These are phyloP conservation scores for Chytriomyces hyalinus DNA, from an alignment of 192 early-diverging fungal genomes.

Conservation along the genomic window DNA sequence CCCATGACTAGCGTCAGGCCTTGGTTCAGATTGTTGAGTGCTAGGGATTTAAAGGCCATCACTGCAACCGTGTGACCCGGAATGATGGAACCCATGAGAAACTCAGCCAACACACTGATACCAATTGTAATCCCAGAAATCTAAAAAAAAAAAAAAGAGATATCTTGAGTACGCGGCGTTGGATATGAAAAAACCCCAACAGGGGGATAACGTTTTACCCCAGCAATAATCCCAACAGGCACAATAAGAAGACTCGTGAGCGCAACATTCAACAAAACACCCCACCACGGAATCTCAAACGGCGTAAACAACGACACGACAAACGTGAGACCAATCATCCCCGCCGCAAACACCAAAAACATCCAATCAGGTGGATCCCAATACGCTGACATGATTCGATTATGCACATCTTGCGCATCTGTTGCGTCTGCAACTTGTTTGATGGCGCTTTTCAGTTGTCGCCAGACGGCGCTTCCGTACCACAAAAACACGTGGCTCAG, in stretches of 20 bases:
- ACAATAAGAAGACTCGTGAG: slow-evolving; percentile 34
- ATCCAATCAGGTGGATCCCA: slow-evolving; percentile 68
- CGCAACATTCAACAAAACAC: slow-evolving; percentile 42
- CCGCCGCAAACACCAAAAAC: slow-evolving; percentile 57
- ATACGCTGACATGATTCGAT: slow-evolving; percentile 59
- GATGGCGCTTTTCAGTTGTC: slow-evolving; percentile 11
- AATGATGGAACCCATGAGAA: slow-evolving; percentile 78
- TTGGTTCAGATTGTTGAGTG: slow-evolving; percentile 79
- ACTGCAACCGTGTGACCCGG: slow-evolving; percentile 81
- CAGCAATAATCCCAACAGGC: slow-evolving; percentile 78
- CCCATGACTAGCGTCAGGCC: slow-evolving; percentile 70
- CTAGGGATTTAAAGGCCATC: slow-evolving; percentile 85
- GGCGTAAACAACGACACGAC: slow-evolving; percentile 41
- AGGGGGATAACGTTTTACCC: slow-evolving; percentile 43
- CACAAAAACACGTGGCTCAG: slow-evolving; percentile 66
- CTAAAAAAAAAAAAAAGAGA: slow-evolving; percentile 23
- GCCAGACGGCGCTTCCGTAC: slow-evolving; percentile 48
- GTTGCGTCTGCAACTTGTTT: slow-evolving; percentile 8
- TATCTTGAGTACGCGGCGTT: too few species aligned
- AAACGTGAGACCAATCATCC: slow-evolving; percentile 13
- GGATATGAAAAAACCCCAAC: background rate
- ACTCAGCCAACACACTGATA: slow-evolving; percentile 83
- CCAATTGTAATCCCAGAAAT: slow-evolving; percentile 76
- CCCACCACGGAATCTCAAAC: slow-evolving; percentile 81
- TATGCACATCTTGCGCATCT: slow-evolving; percentile 60